Percentiles rank a stretch among this genome's conserved stretches.
Evolutionary conservation across 2,329 filamentous ascomycete species (phyloP).

Genomic region (Ustulina deusta): DNA sequence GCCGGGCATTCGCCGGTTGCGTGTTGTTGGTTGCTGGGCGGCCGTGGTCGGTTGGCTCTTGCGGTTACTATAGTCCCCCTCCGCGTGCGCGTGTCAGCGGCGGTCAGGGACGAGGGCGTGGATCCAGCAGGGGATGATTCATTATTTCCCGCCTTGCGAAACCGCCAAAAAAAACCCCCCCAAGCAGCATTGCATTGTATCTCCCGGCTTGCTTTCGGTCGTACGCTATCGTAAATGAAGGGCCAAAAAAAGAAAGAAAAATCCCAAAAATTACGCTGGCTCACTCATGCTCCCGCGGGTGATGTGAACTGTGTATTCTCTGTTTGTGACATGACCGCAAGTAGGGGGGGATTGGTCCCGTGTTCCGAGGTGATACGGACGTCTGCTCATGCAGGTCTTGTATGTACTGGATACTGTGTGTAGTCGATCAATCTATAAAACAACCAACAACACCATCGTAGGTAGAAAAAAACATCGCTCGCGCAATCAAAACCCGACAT

Average conservation of each 20-base stretch:
- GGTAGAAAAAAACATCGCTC: conserved; percentile 21
- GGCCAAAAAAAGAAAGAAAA: conserved; percentile 46
- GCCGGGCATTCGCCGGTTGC: conserved; percentile 51
- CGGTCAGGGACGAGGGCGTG: conserved; percentile 42
- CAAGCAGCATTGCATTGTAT: conserved; percentile 50
- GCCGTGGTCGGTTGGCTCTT: conserved; percentile 49
- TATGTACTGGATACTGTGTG: background rate
- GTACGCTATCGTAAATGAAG: conserved; percentile 51
- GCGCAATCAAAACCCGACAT: background rate
- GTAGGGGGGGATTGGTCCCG: background rate
- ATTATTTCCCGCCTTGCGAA: conserved; percentile 41
- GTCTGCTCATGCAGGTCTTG: conserved; percentile 1
- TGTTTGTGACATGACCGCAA: conserved; percentile 16
- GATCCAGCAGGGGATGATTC: conserved; percentile 43
- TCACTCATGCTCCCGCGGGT: background rate
- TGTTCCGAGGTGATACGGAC: conserved; percentile 6
- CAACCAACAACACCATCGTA: background rate
- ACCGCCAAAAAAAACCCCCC: conserved; percentile 38
- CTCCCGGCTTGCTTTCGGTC: conserved; percentile 52
- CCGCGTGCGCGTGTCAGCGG: conserved; percentile 37
- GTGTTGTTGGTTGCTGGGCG: conserved; percentile 44
- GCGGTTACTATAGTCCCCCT: conserved; percentile 37
- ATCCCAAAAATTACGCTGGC: conserved; percentile 30
- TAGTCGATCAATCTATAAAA: conserved; percentile 11
- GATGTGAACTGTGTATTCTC: too few species aligned